phyloP scores from a whole-genome alignment of 2,329 filamentous ascomycete species.

The Cordyceps cateniannulata region DNA sequence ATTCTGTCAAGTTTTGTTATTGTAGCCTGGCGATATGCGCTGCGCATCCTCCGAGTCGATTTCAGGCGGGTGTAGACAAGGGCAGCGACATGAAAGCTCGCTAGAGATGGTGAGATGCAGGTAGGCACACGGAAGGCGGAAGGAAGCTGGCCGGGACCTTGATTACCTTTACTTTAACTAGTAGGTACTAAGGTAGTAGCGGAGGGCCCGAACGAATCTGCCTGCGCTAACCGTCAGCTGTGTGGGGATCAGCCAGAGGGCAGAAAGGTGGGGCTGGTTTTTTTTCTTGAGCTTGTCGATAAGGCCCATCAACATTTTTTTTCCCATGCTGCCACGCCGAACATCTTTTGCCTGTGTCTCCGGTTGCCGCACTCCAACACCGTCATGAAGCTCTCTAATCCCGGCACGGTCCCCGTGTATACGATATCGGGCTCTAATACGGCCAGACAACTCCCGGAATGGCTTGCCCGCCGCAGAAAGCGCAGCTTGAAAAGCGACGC shows the following conservation, averaged over 20 bases:
- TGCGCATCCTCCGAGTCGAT: background rate
- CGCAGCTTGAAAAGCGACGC: constrained; percentile 85
- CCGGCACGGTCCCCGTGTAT: constrained; percentile 82
- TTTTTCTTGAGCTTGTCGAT: constrained; percentile 15
- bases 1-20: background rate
- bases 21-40: background rate
- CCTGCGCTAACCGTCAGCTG: background rate
- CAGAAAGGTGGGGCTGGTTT: constrained; percentile 6
- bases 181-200: no score
- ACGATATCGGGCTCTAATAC: constrained; percentile 90
- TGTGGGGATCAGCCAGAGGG: background rate
- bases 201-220: background rate
- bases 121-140: background rate
- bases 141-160: constrained; percentile 1
- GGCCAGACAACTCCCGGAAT: constrained; percentile 84
- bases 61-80: background rate
- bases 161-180: no score
- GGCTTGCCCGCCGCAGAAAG: constrained; percentile 86
- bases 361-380: background rate
- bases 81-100: background rate
- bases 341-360: background rate
- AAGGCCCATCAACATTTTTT: constrained; percentile 16
- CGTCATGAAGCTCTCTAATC: constrained; percentile 73
- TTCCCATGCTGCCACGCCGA: background rate
- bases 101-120: background rate